Percentiles rank a stretch among this genome's conserved stretches.
phyloP scores from a whole-genome alignment of 2,329 filamentous ascomycete species.

The Trichoderma atroviride region DNA sequence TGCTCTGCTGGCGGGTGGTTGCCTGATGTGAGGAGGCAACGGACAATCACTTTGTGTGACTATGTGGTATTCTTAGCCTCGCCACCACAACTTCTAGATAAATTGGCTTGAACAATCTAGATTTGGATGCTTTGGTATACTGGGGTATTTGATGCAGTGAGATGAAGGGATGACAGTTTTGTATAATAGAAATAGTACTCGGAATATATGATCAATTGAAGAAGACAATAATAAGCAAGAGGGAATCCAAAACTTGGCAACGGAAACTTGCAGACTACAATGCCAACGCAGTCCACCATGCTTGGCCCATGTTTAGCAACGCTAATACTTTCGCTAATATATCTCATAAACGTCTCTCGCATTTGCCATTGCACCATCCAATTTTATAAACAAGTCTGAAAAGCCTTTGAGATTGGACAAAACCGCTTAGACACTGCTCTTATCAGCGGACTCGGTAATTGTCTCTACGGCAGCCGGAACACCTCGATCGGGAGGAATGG shows the following conservation, averaged over 20 bases:
- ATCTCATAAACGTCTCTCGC: not conserved
- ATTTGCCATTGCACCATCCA: not conserved
- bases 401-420: not conserved
- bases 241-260: not conserved
- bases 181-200: not conserved
- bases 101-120: slow-evolving; percentile 20
- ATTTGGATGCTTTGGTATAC: not conserved
- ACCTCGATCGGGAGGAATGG: slow-evolving; percentile 25
- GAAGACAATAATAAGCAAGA: not conserved
- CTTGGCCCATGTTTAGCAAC: not conserved
- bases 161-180: not conserved
- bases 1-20: slow-evolving; percentile 16
- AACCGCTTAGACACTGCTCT: slow-evolving; percentile 8
- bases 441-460: not conserved
- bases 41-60: not conserved
- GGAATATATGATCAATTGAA: not conserved
- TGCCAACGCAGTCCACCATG: not conserved
- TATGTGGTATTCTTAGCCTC: not conserved
- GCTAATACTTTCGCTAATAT: not conserved
- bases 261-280: not conserved
- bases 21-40: not conserved
- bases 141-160: not conserved
- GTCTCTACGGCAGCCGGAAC: not conserved
- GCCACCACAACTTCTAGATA: slow-evolving; percentile 5
- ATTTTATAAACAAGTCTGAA: not conserved